Conservation (phyloP, 2,329 filamentous ascomycete species). For the Phaeomoniella chlamydospora region DNA sequence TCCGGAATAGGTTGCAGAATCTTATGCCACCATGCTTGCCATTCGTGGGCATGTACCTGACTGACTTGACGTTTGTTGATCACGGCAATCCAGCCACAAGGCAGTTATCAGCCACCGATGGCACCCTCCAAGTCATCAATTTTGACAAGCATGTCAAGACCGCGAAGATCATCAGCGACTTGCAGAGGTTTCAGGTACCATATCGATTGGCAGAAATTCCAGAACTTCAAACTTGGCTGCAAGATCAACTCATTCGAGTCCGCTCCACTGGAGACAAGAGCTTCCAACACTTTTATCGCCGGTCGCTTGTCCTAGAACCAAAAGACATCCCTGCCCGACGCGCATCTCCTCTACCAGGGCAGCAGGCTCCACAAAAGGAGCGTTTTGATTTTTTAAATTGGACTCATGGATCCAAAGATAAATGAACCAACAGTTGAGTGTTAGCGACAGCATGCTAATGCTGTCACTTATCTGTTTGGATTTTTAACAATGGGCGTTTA, state of each 20-base stretch:
- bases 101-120: slow-evolving; percentile 52
- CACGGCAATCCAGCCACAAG: slow-evolving; percentile 83
- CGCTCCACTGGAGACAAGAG: slow-evolving; percentile 48
- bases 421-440: slow-evolving; percentile 6
- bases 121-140: slow-evolving; percentile 71
- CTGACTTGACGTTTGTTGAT: slow-evolving; percentile 89
- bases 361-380: slow-evolving; percentile 18
- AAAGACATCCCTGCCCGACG: slow-evolving; percentile 14
- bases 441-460: too few relatives aligned
- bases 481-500: too few relatives aligned
- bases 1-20: slow-evolving; percentile 69
- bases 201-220: slow-evolving; percentile 71
- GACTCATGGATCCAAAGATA: slow-evolving; percentile 29
- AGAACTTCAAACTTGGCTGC: slow-evolving; percentile 88
- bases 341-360: slow-evolving; percentile 6
- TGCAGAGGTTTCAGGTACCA: slow-evolving; percentile 91
- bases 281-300: slow-evolving; percentile 59
- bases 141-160: slow-evolving; percentile 95
- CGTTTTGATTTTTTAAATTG: slow-evolving; percentile 38
- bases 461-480: too few relatives aligned
- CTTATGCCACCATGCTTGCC: slow-evolving; percentile 86
- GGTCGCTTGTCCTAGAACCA: slow-evolving; percentile 73
- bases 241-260: slow-evolving; percentile 64
- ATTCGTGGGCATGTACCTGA: slow-evolving; percentile 91
- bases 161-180: slow-evolving; percentile 85